A percentile compares a stretch with the other conserved stretches of the same genome.
Conservation (phyloP, 2,329 filamentous ascomycete genomes). For the Fusarium hostae region DNA sequence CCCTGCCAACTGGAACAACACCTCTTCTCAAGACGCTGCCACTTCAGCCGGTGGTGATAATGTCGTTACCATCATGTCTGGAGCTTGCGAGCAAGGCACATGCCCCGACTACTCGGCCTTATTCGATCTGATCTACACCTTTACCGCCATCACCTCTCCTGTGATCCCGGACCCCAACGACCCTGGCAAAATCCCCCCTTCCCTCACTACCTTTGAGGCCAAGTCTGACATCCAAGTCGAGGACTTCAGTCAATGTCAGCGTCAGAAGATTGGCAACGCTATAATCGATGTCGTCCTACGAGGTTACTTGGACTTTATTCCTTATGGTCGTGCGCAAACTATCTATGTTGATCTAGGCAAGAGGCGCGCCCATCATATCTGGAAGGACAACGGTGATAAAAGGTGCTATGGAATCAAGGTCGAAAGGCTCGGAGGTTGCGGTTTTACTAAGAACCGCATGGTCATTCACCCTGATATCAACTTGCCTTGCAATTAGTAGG, state of each 20-base stretch:
- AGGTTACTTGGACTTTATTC: neutral
- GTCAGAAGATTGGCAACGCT: neutral
- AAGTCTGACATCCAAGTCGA: neutral
- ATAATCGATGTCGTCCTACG: neutral
- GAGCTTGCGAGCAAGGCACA: too few species aligned
- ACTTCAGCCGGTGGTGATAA: neutral
- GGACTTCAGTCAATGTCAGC: neutral
- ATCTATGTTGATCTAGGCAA: neutral
- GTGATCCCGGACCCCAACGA: fast-evolving
- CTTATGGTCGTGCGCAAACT: neutral
- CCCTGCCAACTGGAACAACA: neutral
- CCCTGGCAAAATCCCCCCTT: fast-evolving
- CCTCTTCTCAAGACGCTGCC: fast-evolving
- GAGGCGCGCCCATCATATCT: neutral
- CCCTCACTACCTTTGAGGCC: fast-evolving
- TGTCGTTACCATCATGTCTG: neutral
- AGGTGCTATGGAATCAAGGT: neutral
- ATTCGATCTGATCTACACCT: neutral
- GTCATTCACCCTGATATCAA: neutral
- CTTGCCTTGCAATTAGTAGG: too few species aligned
- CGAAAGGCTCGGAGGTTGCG: neutral
- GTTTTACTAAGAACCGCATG: neutral
- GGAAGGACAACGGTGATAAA: neutral
- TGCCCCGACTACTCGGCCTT: neutral
- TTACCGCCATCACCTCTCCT: neutral